Conservation (phyloP, 768 basidiomycete genomes). For the Tubosaeta sp. region DNA sequence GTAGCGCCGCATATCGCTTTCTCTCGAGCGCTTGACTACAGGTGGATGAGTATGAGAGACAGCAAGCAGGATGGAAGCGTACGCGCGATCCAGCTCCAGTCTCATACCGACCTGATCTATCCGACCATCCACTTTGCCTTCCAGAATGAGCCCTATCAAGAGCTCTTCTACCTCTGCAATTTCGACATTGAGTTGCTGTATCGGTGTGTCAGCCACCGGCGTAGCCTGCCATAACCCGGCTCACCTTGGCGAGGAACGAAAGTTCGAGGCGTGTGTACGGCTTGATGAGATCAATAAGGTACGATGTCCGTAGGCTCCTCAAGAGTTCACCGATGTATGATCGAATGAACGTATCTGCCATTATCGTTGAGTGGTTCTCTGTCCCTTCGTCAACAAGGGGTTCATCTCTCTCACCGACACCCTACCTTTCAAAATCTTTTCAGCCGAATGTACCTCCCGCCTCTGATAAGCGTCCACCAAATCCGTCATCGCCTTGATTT, state of each 20-base stretch:
- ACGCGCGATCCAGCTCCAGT: slow-evolving; percentile 88
- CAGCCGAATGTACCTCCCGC: slow-evolving; percentile 94
- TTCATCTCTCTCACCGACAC: neutral
- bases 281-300: slow-evolving; percentile 96
- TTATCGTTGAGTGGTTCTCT: slow-evolving; percentile 95
- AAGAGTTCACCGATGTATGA: slow-evolving; percentile 96
- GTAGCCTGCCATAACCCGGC: slow-evolving; percentile 5
- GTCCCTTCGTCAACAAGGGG: slow-evolving; percentile 3
- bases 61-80: slow-evolving; percentile 8
- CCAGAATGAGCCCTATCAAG: slow-evolving; percentile 87
- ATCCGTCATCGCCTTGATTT: slow-evolving; percentile 98
- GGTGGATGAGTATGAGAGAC: slow-evolving; percentile 1
- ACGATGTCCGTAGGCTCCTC: slow-evolving; percentile 90
- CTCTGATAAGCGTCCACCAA: slow-evolving; percentile 96
- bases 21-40: slow-evolving; percentile 81
- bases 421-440: slow-evolving; percentile 87
- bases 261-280: slow-evolving; percentile 95
- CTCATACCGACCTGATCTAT: slow-evolving; percentile 97
- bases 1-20: slow-evolving; percentile 76
- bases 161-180: slow-evolving; percentile 90
- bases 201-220: neutral
- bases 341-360: slow-evolving; percentile 93
- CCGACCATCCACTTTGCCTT: slow-evolving; percentile 94
- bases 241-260: slow-evolving; percentile 85
- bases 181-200: slow-evolving; percentile 92